phyloP scores from a whole-genome alignment of 2,329 filamentous ascomycete species.

The Sporothrix mexicana region DNA sequence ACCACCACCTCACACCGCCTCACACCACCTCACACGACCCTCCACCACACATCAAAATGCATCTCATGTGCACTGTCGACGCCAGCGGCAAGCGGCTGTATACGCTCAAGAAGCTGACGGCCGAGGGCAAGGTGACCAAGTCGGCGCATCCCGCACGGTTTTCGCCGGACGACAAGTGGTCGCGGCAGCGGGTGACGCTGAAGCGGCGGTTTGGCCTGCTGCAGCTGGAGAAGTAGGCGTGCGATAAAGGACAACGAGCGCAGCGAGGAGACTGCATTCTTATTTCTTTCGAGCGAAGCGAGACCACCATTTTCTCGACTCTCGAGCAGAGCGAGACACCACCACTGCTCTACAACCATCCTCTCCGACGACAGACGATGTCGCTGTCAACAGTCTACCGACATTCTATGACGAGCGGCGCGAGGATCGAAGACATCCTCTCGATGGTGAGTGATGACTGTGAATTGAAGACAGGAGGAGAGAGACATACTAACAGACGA shows the following conservation, averaged over 20 bases:
- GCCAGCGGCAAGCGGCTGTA: constrained; percentile 84
- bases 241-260: background rate
- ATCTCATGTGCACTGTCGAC: constrained; percentile 84
- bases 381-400: background rate
- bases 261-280: too few relatives aligned
- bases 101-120: constrained; percentile 87
- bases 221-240: constrained; percentile 55
- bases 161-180: constrained; percentile 99
- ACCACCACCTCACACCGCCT: background rate
- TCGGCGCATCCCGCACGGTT: constrained; percentile 95
- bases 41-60: constrained; percentile 49
- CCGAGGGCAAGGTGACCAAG: constrained; percentile 83
- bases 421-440: background rate
- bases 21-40: background rate
- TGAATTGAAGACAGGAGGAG: background rate
- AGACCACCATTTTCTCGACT: background rate
- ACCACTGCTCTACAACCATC: background rate
- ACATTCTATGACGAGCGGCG: background rate
- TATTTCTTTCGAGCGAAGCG: constrained; percentile 5
- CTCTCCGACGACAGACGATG: background rate
- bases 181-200: constrained; percentile 89
- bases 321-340: too few relatives aligned
- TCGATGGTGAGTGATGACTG: background rate
- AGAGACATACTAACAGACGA: background rate
- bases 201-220: constrained; percentile 93